These are phyloP conservation scores for Wakefieldia striispora DNA, from an alignment of 768 basidiomycete genomes.

Conservation along the genomic window DNA sequence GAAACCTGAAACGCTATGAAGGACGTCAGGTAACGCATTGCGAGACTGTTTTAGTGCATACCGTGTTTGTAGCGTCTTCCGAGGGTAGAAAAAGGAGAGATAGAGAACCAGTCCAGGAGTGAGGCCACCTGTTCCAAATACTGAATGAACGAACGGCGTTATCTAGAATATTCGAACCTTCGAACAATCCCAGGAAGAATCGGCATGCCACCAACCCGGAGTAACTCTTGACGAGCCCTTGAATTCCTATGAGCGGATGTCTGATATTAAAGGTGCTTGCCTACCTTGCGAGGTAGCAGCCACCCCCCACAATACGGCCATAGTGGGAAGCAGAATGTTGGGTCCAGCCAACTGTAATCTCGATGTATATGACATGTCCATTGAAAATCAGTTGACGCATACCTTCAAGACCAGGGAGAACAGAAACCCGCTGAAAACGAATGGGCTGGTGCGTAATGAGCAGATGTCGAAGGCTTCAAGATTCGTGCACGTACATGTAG, in stretches of 20 bases:
- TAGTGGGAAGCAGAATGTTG: slow-evolving; percentile 55
- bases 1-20: slow-evolving; percentile 36
- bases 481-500: slow-evolving; percentile 16
- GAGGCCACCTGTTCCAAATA: slow-evolving; percentile 43
- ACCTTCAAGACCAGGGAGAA: slow-evolving; percentile 58
- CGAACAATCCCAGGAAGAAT: slow-evolving; percentile 51
- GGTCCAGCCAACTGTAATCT: slow-evolving; percentile 41
- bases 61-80: slow-evolving; percentile 26
- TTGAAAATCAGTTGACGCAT: neutral
- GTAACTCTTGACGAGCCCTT: slow-evolving; percentile 47
- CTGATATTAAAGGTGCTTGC: neutral
- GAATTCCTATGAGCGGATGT: neutral
- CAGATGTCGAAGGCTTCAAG: neutral
- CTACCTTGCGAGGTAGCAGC: slow-evolving; percentile 59
- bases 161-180: slow-evolving; percentile 40
- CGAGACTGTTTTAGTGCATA: neutral
- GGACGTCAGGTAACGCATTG: neutral
- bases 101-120: slow-evolving; percentile 58
- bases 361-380: neutral
- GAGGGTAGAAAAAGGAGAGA: slow-evolving; percentile 48
- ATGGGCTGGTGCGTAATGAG: slow-evolving; percentile 33
- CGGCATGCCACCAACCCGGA: slow-evolving; percentile 53
- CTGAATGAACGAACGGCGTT: neutral
- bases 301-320: slow-evolving; percentile 65
- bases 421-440: slow-evolving; percentile 56